Conservation (phyloP, 2,329 filamentous ascomycete genomes). For the Endothia cerciana region DNA sequence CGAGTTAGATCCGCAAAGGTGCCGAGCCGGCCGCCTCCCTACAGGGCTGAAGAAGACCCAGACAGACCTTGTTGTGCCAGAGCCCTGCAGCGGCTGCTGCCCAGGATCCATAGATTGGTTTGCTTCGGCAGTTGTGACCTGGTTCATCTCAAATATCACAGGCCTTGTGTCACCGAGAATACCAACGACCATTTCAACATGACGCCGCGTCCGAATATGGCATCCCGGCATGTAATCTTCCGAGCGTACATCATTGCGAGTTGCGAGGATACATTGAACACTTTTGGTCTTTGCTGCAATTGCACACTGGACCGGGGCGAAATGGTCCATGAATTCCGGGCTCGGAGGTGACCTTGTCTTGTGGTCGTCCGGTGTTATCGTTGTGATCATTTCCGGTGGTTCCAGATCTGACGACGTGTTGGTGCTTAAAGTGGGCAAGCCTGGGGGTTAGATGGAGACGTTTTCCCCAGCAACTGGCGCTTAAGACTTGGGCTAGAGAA, state of each 20-base stretch:
- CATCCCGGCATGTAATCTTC: neutral
- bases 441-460: no score
- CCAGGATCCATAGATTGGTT: neutral
- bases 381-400: neutral
- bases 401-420: neutral
- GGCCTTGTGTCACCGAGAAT: neutral
- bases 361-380: neutral
- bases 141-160: neutral
- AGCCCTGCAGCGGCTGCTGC: constrained; percentile 4
- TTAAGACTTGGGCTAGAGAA: neutral
- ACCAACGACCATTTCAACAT: neutral
- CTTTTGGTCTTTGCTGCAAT: neutral
- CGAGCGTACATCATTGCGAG: no score
- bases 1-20: constrained; percentile 10
- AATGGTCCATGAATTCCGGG: neutral
- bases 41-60: constrained; percentile 13
- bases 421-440: neutral
- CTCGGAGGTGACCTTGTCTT: neutral
- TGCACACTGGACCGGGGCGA: neutral
- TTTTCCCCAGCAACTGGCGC: neutral
- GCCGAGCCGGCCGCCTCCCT: constrained; percentile 10
- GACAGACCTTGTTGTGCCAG: neutral
- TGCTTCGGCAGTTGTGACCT: neutral
- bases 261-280: neutral
- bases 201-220: neutral